These are phyloP conservation scores for Stemphylium lycopersici DNA, from an alignment of 2,329 filamentous ascomycete genomes.

Conservation along the genomic window DNA sequence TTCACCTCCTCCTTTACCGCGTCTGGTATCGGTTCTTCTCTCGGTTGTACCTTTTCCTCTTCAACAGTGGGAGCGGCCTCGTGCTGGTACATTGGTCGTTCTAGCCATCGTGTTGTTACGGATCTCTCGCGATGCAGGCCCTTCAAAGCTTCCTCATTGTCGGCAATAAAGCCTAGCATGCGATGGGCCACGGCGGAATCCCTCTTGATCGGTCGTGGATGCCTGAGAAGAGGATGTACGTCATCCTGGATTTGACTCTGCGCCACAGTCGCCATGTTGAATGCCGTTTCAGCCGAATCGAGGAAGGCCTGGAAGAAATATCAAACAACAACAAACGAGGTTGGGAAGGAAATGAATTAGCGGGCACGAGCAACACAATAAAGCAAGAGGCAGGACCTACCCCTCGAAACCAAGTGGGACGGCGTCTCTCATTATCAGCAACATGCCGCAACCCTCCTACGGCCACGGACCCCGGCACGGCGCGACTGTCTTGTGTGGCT, in stretches of 20 bases:
- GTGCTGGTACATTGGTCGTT: slow-evolving; percentile 33
- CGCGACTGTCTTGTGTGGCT: slow-evolving; percentile 29
- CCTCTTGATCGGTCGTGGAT: slow-evolving; percentile 33
- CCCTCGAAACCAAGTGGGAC: slow-evolving; percentile 30
- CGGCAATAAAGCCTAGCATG: slow-evolving; percentile 33
- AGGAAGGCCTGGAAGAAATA: slow-evolving; percentile 9
- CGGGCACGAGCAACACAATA: slow-evolving; percentile 24
- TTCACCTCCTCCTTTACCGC: not conserved
- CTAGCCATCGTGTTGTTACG: slow-evolving; percentile 36
- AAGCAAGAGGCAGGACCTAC: slow-evolving; percentile 21
- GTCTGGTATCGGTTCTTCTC: not conserved
- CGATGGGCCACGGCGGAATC: slow-evolving; percentile 36
- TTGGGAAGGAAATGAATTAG: slow-evolving; percentile 12
- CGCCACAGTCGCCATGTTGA: slow-evolving; percentile 29
- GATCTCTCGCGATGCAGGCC: slow-evolving; percentile 31
- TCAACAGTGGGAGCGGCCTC: slow-evolving; percentile 25
- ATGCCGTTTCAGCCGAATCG: slow-evolving; percentile 11
- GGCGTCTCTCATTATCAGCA: slow-evolving; percentile 31
- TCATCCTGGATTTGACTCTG: slow-evolving; percentile 24
- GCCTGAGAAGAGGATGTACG: slow-evolving; percentile 32
- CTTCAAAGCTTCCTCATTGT: slow-evolving; percentile 26
- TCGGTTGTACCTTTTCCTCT: slow-evolving; percentile 11
- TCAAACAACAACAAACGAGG: slow-evolving; percentile 9
- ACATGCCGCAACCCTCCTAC: slow-evolving; percentile 21
- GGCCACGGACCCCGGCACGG: slow-evolving; percentile 21